Evolutionary conservation across 805 yeast genomes (phyloP), one percentile per base, ranked within the genome.

Genomic region (Candida boleticola): DNA sequence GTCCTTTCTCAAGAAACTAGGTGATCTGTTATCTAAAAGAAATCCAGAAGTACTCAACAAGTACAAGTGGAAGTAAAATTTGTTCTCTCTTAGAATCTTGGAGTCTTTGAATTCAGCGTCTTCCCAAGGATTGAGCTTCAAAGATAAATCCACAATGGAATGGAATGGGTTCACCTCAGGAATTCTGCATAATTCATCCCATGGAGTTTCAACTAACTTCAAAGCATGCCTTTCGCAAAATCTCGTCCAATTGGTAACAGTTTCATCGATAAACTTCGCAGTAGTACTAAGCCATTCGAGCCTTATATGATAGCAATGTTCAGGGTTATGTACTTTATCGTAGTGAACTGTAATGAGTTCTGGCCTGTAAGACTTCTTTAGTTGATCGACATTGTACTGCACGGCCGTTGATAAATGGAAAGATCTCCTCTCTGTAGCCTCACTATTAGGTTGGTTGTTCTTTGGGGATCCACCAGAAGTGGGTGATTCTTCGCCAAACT

Each of bases 261-360:
- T 70, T 49, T 89, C 95, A 44, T 89, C 97, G 38, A 88, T 80
- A 25, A 87, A 66, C 56, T 85, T 86, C 2, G 95, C 85, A 0
- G 98, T 89, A 0, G 96, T 82, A 46, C 85, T 88, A 25, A 92
- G 66, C 99, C 99, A 93, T 58, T 93, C 97, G 11, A 92, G 61
- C 36, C 96, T 71, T 25, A 93, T 76, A 55, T 92, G 98, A 66
- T 83, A 93, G 57, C 97, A 90, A 54, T 90, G 96, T 50, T 86
- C 92, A 0, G 97, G 97, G 56, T 90, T 92, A 59, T 89, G 97
- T 3, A 90, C 90, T 34, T 83, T 75, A 58, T 93, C 99, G 55
- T 88, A 87, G 62, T 92, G 97, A 1, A 93, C 89, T 4, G 81
- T 80, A 35, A 89, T 71, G 2, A 82, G 61, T 51, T 93, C 99